Conservation (phyloP, 2,329 filamentous ascomycete species). For the Didymellaceae sp. region DNA sequence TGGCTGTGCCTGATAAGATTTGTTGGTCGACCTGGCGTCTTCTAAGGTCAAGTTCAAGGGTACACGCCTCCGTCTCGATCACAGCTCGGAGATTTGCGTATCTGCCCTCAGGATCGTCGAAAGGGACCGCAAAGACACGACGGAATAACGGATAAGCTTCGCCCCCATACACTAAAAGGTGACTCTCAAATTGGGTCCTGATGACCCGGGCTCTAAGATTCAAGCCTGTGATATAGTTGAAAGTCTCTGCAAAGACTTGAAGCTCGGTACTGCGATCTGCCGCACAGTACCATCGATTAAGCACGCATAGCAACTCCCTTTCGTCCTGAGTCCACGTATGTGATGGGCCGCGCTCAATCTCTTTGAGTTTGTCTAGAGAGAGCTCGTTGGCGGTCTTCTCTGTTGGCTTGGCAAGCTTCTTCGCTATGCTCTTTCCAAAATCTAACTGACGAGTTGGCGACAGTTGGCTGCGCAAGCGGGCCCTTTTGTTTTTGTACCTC, state of each 20-base stretch:
- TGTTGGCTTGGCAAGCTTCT: background rate
- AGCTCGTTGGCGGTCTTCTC: background rate
- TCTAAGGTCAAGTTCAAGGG: background rate
- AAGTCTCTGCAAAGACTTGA: background rate
- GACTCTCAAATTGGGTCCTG: conserved; percentile 8
- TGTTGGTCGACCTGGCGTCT: background rate
- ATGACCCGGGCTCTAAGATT: background rate
- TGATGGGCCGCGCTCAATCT: background rate
- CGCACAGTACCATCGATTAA: conserved; percentile 19
- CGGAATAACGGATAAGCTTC: conserved; percentile 9
- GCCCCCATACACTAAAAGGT: conserved; percentile 13
- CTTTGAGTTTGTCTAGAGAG: background rate
- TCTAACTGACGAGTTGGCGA: background rate
- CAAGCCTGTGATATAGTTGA: conserved; percentile 17
- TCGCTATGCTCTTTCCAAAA: background rate
- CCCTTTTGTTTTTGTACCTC: too few relatives aligned
- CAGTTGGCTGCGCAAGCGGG: too few relatives aligned
- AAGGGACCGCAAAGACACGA: conserved; percentile 10
- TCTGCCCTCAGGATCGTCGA: conserved; percentile 11
- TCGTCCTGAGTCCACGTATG: conserved; percentile 18
- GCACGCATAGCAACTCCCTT: conserved; percentile 7
- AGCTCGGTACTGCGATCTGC: background rate
- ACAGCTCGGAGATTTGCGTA: conserved; percentile 6
- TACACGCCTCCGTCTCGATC: conserved; percentile 8
- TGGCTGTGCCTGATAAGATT: background rate